Evolutionary conservation across 208 protist genomes (phyloP).

Genomic region (Trichomonas vaginalis): DNA sequence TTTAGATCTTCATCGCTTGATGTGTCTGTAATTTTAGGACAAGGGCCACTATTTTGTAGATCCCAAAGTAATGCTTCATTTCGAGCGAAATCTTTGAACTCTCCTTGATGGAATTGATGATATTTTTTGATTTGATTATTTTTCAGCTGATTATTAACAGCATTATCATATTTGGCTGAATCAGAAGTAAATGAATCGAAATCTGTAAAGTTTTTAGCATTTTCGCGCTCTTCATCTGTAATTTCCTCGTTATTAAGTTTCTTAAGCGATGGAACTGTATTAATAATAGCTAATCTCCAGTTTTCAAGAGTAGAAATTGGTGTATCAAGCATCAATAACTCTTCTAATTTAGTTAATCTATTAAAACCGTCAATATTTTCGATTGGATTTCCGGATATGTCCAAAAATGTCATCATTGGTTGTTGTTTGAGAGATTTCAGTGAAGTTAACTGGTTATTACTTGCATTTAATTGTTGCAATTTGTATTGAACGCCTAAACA

Average conservation of each 20-base stretch:
- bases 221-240: background rate
- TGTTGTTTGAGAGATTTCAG: background rate
- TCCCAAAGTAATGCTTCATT: background rate
- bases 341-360: background rate
- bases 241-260: background rate
- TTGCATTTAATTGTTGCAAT: background rate
- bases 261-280: background rate
- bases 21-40: background rate
- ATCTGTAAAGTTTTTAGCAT: background rate
- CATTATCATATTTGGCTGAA: background rate
- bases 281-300: background rate
- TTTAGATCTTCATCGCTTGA: background rate
- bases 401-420: background rate
- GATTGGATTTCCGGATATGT: background rate
- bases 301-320: background rate
- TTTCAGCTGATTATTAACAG: background rate
- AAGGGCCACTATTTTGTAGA: background rate
- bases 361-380: background rate
- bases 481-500: background rate
- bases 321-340: background rate
- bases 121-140: background rate
- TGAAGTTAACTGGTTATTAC: background rate
- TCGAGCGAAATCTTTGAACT: background rate
- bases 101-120: background rate
- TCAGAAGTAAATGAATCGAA: background rate